Base-by-base conservation (phyloP, 2,329 filamentous ascomycete genomes). In the Alternaria brassicicola region DNA sequence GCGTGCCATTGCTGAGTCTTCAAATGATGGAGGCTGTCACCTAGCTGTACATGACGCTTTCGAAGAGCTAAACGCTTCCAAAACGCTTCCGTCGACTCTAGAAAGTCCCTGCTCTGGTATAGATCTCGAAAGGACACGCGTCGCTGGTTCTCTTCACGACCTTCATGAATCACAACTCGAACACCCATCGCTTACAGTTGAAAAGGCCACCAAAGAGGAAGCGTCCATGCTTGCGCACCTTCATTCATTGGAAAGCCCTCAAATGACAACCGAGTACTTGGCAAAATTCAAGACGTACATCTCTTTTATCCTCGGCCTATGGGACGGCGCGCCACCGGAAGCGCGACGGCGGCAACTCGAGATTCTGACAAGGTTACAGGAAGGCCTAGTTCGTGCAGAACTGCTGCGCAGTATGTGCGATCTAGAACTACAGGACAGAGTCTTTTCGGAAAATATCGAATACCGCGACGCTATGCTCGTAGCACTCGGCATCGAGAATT, bases 331-430 rank as follows among this genome's bases (percentile, higher is more conserved):
- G 3, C 38, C 50, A 7, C 2, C 21, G 3, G 19, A 35, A 6
- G 38, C 33, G 2, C 36, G 28, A 25, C 36, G 25, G 35, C 35
- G 38, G 4, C 28, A 52, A 19, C 39, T 26, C 17, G 50, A n/a
- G 12, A 45, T 52, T 3, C 30, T 52, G 10, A 23, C 39, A 33
- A n/a, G 38, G 21, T 52, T 52, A 30, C 17, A 25, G 17, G 25
- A 26, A 3, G 35, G 50, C 9, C 45, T 52, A 17, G 6, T 10
- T 10, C 28, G 50, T 15, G 50, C 50, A 10, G 38, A 52, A 19
- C 25, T 45, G 39, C 19, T 52, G 28, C 30, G 19, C n/a, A 45
- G 50, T 9, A 52, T 52, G 50, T 52, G 50, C 17, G 50, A 52
- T 26, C 39, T 52, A 10, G 50, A 52, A 17, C 19, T 21, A n/a